Conservation (phyloP, 768 basidiomycete species). For the Pleurotus djamor region DNA sequence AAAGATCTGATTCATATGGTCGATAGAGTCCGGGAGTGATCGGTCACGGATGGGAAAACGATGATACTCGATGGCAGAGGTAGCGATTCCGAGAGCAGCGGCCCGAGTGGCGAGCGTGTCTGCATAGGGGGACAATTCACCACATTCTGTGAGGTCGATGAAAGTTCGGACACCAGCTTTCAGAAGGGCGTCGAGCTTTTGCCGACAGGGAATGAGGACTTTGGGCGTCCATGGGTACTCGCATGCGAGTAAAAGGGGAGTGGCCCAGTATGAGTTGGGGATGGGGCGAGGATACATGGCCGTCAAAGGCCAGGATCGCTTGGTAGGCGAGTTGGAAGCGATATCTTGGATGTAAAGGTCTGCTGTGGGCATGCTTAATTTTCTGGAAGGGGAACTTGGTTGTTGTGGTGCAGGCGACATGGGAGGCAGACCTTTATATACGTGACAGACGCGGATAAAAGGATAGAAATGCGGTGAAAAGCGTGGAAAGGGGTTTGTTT, state of each 20-base stretch:
- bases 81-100: conserved; percentile 51
- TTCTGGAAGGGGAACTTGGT: neutral
- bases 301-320: conserved; percentile 16
- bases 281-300: conserved; percentile 50
- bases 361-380: neutral
- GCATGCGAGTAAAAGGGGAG: conserved; percentile 68
- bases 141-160: conserved; percentile 82
- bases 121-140: conserved; percentile 69
- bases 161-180: conserved; percentile 75
- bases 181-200: conserved; percentile 75
- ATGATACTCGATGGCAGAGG: conserved; percentile 63
- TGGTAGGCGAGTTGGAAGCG: conserved; percentile 10
- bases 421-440: neutral
- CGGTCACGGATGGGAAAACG: conserved; percentile 79
- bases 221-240: conserved; percentile 78
- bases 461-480: neutral
- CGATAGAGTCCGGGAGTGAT: conserved; percentile 55
- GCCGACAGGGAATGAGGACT: conserved; percentile 37
- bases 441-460: too few species aligned
- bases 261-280: conserved; percentile 88
- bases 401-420: neutral
- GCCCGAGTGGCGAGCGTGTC: conserved; percentile 53
- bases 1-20: conserved; percentile 59
- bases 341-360: conserved; percentile 1
- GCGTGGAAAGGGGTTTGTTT: neutral